Percentiles rank a stretch among this genome's conserved stretches.
phyloP scores from a whole-genome alignment of 768 basidiomycete species.

The Psilocybe azurescens region DNA sequence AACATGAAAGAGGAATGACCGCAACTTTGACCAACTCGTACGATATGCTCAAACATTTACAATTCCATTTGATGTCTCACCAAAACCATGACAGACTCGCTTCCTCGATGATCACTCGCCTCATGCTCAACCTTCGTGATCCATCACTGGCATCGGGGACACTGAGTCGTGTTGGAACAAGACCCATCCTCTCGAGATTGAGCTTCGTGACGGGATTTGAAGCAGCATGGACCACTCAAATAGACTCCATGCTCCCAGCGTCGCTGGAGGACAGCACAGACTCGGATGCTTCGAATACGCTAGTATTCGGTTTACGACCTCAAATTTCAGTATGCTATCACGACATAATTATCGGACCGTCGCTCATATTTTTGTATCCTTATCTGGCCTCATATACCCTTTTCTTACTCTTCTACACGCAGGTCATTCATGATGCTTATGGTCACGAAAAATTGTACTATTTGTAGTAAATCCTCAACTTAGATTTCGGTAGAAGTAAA shows the following conservation, averaged over 20 bases:
- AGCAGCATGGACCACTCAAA: not conserved
- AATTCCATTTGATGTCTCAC: not conserved
- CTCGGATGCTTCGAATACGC: too few relatives aligned
- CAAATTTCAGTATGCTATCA: too few relatives aligned
- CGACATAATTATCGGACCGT: too few relatives aligned
- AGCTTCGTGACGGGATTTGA: not conserved
- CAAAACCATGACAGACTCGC: not conserved
- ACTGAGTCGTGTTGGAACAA: not conserved
- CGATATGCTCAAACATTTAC: not conserved
- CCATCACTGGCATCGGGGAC: not conserved
- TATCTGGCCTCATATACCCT: too few relatives aligned
- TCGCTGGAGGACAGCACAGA: not conserved
- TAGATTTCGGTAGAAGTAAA: too few relatives aligned
- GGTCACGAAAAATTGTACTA: too few relatives aligned
- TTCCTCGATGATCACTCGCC: slow-evolving; percentile 7
- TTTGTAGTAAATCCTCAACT: too few relatives aligned
- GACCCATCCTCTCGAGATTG: not conserved
- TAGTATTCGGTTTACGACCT: too few relatives aligned
- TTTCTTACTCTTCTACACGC: too few relatives aligned
- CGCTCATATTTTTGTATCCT: too few relatives aligned
- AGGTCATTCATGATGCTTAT: too few relatives aligned
- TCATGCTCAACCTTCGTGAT: slow-evolving; percentile 10
- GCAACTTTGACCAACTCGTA: slow-evolving; percentile 3
- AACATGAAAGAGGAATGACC: slow-evolving; percentile 1
- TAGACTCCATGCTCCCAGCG: slow-evolving; percentile 2